A percentile compares a stretch with the other conserved stretches of the same genome.
Conservation (phyloP, 768 basidiomycete species). For the Tremella fuciformis region DNA sequence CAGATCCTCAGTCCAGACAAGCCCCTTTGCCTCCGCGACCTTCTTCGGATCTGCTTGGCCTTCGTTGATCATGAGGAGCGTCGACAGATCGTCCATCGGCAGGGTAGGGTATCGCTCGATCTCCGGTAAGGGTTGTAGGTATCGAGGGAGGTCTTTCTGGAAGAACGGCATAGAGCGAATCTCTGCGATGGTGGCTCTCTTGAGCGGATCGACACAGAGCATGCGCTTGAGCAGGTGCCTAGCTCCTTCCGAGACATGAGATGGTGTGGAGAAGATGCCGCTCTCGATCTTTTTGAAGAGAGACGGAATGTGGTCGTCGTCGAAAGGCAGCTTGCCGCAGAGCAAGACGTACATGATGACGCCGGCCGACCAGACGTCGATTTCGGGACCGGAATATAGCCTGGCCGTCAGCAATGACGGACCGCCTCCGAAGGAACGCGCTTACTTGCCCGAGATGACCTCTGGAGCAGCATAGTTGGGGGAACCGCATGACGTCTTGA, state of each 20-base stretch:
- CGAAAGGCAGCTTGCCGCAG: conserved; percentile 90
- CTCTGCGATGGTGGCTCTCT: conserved; percentile 87
- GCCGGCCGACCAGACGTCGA: conserved; percentile 97
- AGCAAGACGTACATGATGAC: conserved; percentile 99
- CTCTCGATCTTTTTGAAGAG: conserved; percentile 93
- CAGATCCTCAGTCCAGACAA: conserved; percentile 74
- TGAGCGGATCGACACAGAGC: conserved; percentile 91
- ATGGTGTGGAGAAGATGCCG: conserved; percentile 80
- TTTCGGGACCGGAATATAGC: conserved; percentile 94
- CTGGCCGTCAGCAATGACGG: conserved; percentile 25
- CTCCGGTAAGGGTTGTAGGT: conserved; percentile 74
- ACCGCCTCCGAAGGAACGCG: not conserved
- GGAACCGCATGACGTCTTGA: conserved; percentile 95
- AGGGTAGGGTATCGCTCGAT: conserved; percentile 44
- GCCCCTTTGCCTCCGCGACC: conserved; percentile 45
- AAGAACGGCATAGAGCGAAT: conserved; percentile 91
- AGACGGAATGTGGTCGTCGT: conserved; percentile 90
- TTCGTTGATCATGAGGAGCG: conserved; percentile 41
- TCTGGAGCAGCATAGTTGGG: conserved; percentile 99
- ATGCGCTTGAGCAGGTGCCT: conserved; percentile 75
- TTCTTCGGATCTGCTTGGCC: conserved; percentile 44
- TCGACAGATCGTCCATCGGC: conserved; percentile 40
- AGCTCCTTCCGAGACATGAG: conserved; percentile 74
- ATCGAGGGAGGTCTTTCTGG: conserved; percentile 75
- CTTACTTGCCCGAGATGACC: conserved; percentile 81